phyloP scores from a whole-genome alignment of 495 filamentous ascomycete genomes.

The Podospora australis region DNA sequence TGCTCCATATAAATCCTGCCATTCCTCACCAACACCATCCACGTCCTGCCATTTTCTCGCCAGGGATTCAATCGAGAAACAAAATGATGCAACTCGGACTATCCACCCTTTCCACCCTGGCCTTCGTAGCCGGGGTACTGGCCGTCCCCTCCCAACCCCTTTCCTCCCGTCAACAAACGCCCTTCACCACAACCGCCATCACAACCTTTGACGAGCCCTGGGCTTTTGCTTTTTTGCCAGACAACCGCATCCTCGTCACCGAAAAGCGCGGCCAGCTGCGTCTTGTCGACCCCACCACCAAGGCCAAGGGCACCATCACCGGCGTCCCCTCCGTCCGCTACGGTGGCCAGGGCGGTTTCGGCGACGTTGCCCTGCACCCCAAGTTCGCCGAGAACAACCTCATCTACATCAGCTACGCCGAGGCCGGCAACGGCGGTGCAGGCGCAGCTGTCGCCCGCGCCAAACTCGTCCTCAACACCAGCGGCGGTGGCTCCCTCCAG shows the following conservation, averaged over 20 bases:
- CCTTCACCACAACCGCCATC: conserved; percentile 27
- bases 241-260: conserved; percentile 31
- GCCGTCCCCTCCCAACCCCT: conserved; percentile 27
- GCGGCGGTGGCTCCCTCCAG: conserved; percentile 29
- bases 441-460: conserved; percentile 30
- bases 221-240: conserved; percentile 32
- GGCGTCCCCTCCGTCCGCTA: conserved; percentile 30
- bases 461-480: conserved; percentile 27
- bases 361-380: conserved; percentile 32
- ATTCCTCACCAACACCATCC: neutral
- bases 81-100: conserved; percentile 29
- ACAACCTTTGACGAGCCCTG: conserved; percentile 28
- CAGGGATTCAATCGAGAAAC: neutral
- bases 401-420: conserved; percentile 35
- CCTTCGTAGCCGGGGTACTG: conserved; percentile 26
- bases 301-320: conserved; percentile 28
- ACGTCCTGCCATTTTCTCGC: neutral
- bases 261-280: conserved; percentile 29
- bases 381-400: conserved; percentile 28
- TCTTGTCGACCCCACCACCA: conserved; percentile 28
- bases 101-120: conserved; percentile 28
- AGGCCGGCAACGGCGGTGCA: conserved; percentile 25
- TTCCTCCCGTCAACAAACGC: conserved; percentile 24
- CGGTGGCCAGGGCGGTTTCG: conserved; percentile 31
- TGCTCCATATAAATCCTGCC: neutral